Percentiles rank a stretch among this genome's conserved stretches.
phyloP scores from a whole-genome alignment of 352 stramenopile genomes.

The Globisporangium cederbergense region DNA sequence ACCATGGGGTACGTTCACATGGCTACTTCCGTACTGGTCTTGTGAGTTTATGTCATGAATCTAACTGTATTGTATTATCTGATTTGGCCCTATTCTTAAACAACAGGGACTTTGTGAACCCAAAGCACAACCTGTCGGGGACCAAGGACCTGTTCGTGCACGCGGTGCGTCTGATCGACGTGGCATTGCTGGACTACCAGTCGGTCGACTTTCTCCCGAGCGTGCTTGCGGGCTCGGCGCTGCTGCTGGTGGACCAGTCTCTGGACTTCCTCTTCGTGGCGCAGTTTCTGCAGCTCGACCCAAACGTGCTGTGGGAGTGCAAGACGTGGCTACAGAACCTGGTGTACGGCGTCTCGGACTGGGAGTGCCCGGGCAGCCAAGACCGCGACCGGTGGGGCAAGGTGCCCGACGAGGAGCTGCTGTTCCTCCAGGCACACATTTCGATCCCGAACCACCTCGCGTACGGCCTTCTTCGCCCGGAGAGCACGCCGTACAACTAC shows the following conservation, averaged over 20 bases:
- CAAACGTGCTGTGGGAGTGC: constrained; percentile 76
- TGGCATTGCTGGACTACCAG: constrained; percentile 73
- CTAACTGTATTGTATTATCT: constrained; percentile 1
- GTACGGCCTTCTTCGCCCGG: constrained; percentile 47
- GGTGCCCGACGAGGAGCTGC: constrained; percentile 58
- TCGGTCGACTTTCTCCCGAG: constrained; percentile 74
- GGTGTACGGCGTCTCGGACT: constrained; percentile 51
- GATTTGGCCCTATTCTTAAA: neutral
- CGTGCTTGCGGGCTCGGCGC: constrained; percentile 63
- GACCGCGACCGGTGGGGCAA: constrained; percentile 67
- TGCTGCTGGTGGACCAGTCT: constrained; percentile 63
- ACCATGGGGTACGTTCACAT: constrained; percentile 51
- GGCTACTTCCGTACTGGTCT: neutral
- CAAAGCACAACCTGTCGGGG: constrained; percentile 47
- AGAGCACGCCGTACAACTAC: constrained; percentile 48
- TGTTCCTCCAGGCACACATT: constrained; percentile 71
- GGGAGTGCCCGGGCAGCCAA: constrained; percentile 37
- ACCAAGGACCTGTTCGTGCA: constrained; percentile 74
- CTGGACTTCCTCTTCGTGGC: constrained; percentile 80
- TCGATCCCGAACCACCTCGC: constrained; percentile 59
- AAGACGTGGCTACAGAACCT: constrained; percentile 72
- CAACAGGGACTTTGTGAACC: constrained; percentile 61
- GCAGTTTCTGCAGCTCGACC: constrained; percentile 76
- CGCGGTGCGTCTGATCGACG: constrained; percentile 67
- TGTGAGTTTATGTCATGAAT: constrained; percentile 1